Evolutionary conservation across 805 yeast genomes (phyloP).

Genomic region (Barnettozyma sucrosica): DNA sequence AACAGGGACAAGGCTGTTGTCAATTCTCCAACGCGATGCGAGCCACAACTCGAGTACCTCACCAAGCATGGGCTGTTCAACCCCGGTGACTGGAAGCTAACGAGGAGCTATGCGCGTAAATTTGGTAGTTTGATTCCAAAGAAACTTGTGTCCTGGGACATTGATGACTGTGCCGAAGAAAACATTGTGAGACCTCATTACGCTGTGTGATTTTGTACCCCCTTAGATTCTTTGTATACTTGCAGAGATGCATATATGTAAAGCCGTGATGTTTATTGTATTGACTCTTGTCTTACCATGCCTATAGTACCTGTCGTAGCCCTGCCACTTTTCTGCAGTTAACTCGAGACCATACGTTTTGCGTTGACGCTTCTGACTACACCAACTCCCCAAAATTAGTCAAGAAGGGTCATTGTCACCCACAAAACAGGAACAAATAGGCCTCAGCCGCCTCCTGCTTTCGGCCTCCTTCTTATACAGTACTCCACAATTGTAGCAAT

Average conservation of each 20-base stretch:
- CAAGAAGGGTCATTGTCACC: not conserved
- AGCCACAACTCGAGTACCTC: constrained; percentile 7
- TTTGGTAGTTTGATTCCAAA: constrained; percentile 11
- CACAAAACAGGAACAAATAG: not conserved
- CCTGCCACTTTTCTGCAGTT: too few relatives aligned
- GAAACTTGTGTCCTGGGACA: constrained; percentile 11
- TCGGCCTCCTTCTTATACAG: not conserved
- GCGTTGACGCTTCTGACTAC: too few relatives aligned
- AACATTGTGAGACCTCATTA: constrained; percentile 9
- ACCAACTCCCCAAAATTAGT: not conserved
- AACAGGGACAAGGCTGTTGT: not conserved
- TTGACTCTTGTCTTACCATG: not conserved
- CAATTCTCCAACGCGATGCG: constrained; percentile 1
- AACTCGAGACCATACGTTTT: too few relatives aligned
- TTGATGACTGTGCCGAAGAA: constrained; percentile 7
- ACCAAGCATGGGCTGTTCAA: constrained; percentile 7
- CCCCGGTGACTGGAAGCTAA: constrained; percentile 11
- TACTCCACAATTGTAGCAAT: not conserved
- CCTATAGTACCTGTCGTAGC: too few relatives aligned
- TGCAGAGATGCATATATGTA: too few relatives aligned
- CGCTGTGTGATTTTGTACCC: not conserved
- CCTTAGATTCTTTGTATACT: not conserved
- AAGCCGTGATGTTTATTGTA: not conserved
- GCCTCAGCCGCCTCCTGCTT: not conserved
- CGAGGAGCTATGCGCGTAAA: constrained; percentile 9